Evolutionary conservation across 129 eudicot genomes (phyloP), one percentile per base, ranked within the genome.

Genomic region (Pittosporum tobira): DNA sequence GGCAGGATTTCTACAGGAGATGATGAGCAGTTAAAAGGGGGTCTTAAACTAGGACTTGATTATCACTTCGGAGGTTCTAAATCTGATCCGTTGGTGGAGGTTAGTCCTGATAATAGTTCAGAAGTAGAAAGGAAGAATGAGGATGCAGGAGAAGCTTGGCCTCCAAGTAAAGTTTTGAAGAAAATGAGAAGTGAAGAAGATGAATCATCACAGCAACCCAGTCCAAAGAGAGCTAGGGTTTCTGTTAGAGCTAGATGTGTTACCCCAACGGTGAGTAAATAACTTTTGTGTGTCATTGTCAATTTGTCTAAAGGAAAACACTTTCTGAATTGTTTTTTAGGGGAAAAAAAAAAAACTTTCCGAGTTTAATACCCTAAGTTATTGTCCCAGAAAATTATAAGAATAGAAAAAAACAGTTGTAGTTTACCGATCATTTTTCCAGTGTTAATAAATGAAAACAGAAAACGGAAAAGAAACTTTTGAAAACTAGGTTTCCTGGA

Each of bases 241-340:
- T 81, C 78, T 40, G 88, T 81, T 5, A 59, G 88, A 65, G 81
- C 81, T 49, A 74, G 78, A 74, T 81, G 88, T 51, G 83, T 68
- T 28, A 64, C 78, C n/a, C 78, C 81, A 37, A 81, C 88, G 2
- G 88, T 81, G 28, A 81, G 83, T 55, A 6, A 7, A 54, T 25
- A 15, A n/a, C 3, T 27, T 14, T 40, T 40, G 4, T 40, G 16
- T 13, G 18, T 5, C 46, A 13, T 40, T 40, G 15, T 11, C 15
- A 10, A 10, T 40, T 40, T 40, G 15, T 10, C n/a, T n/a, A n/a
- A n/a, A n/a, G n/a, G n/a, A n/a, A n/a, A n/a, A n/a, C n/a, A n/a
- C n/a, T n/a, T n/a, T n/a, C n/a, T n/a, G n/a, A n/a, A n/a, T n/a
- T n/a, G n/a, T n/a, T n/a, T n/a, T n/a, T n/a, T n/a, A n/a, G n/a